phyloP scores from a whole-genome alignment of 495 filamentous ascomycete genomes.

The Haplographium delicatum region DNA sequence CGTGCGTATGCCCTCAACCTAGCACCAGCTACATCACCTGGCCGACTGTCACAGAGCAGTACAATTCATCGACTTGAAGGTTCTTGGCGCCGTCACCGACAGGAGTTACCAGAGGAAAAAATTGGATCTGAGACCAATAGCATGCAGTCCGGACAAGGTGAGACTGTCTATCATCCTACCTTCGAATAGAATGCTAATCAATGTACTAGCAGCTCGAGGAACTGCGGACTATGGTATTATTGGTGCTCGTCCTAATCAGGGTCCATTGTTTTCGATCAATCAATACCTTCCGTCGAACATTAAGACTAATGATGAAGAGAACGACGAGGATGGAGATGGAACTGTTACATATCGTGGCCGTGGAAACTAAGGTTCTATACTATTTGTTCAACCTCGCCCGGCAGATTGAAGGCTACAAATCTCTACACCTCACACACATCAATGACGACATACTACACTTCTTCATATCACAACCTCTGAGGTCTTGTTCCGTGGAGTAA shows the following conservation, averaged over 20 bases:
- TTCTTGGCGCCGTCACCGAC: slow-evolving; percentile 6
- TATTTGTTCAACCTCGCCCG: too few species aligned
- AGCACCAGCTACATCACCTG: background rate
- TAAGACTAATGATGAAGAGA: slow-evolving; percentile 1
- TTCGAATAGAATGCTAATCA: background rate
- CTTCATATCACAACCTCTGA: too few species aligned
- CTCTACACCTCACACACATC: too few species aligned
- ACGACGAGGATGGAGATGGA: slow-evolving; percentile 7
- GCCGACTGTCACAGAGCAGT: background rate
- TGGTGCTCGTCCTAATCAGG: slow-evolving; percentile 4
- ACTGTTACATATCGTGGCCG: slow-evolving; percentile 1
- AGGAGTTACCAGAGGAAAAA: background rate
- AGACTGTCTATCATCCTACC: background rate
- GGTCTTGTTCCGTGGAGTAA: too few species aligned
- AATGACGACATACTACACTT: too few species aligned
- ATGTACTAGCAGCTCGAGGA: background rate
- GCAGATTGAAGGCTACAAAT: too few species aligned
- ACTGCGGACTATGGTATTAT: slow-evolving; percentile 1
- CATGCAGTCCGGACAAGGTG: background rate
- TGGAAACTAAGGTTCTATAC: background rate
- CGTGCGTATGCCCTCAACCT: slow-evolving; percentile 5
- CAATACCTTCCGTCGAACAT: background rate
- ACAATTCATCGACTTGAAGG: background rate
- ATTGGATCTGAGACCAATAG: background rate
- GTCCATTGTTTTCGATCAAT: background rate